Evolutionary conservation across 768 basidiomycete species (phyloP).

Genomic region (Mycena kentingensis): DNA sequence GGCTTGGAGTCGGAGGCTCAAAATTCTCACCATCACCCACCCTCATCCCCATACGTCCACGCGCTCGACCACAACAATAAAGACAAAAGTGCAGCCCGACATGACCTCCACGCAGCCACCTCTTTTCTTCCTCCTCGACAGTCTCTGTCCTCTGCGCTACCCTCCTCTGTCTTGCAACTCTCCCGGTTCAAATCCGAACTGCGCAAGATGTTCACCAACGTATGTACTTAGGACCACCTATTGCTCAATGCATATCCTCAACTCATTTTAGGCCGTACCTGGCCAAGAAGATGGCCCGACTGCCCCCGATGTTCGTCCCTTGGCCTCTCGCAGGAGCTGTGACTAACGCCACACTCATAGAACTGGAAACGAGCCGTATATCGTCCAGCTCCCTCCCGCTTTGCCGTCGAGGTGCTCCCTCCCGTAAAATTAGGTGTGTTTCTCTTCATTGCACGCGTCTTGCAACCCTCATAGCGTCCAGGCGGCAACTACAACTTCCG

Average conservation of each 20-base stretch:
- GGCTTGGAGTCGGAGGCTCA: neutral
- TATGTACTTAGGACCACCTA: neutral
- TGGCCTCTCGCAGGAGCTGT: neutral
- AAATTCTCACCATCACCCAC: too few relatives aligned
- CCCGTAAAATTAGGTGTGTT: slow-evolving; percentile 51
- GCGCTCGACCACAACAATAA: too few relatives aligned
- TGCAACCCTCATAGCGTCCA: slow-evolving; percentile 28
- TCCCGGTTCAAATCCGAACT: too few relatives aligned
- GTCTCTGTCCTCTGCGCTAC: too few relatives aligned
- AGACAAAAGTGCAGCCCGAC: too few relatives aligned
- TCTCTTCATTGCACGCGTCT: slow-evolving; percentile 7
- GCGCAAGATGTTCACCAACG: slow-evolving; percentile 1
- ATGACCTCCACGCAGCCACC: too few relatives aligned
- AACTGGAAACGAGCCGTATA: slow-evolving; percentile 63
- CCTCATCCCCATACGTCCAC: too few relatives aligned
- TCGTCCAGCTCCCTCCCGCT: slow-evolving; percentile 57
- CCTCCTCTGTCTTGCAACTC: too few relatives aligned
- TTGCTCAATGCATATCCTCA: neutral
- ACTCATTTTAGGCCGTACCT: slow-evolving; percentile 17
- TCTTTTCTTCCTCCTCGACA: too few relatives aligned
- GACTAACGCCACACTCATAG: slow-evolving; percentile 34
- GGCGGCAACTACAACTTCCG: slow-evolving; percentile 61
- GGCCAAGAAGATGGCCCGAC: slow-evolving; percentile 30
- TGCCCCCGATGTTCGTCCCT: slow-evolving; percentile 26
- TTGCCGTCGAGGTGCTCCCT: slow-evolving; percentile 58